Percentiles rank a stretch among this genome's conserved stretches.
Evolutionary conservation across 306 rosid species (phyloP).

Genomic region (Amphicarpaea edgeworthii): DNA sequence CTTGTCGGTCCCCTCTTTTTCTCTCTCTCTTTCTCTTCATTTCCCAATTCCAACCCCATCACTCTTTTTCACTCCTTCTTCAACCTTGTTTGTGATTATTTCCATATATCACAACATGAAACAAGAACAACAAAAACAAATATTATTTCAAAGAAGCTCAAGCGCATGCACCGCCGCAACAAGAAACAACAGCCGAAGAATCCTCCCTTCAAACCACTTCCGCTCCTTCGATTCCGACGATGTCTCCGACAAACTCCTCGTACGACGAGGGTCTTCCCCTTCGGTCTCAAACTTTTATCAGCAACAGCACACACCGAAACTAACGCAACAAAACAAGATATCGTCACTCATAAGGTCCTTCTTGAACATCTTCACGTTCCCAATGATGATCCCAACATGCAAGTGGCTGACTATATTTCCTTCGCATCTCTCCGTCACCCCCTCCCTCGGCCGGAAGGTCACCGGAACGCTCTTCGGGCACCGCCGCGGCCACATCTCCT

Average conservation of each 20-base stretch:
- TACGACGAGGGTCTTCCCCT: constrained; percentile 52
- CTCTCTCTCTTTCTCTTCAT: constrained; percentile 18
- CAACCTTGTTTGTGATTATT: neutral
- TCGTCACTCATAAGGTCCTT: constrained; percentile 68
- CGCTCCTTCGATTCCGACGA: constrained; percentile 41
- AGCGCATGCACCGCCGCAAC: constrained; percentile 50
- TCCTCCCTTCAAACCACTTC: constrained; percentile 52
- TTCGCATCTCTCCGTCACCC: constrained; percentile 59
- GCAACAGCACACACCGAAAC: neutral
- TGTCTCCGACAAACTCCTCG: constrained; percentile 58
- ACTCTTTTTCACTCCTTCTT: neutral
- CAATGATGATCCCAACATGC: constrained; percentile 63
- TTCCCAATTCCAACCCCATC: neutral
- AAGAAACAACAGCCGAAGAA: constrained; percentile 55
- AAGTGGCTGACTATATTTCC: constrained; percentile 80
- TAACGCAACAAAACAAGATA: constrained; percentile 48
- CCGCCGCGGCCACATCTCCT: constrained; percentile 88
- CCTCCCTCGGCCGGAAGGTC: constrained; percentile 66
- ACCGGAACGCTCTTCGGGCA: constrained; percentile 94
- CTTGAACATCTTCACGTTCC: constrained; percentile 69
- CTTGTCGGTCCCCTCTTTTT: constrained; percentile 61
- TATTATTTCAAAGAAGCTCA: constrained; percentile 55
- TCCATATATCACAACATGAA: constrained; percentile 58
- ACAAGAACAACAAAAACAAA: constrained; percentile 53
- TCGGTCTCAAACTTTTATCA: constrained; percentile 28